Percentiles rank a stretch among this genome's conserved stretches.
Conservation (phyloP, 2,329 filamentous ascomycete species). For the Neonectria magnoliae region DNA sequence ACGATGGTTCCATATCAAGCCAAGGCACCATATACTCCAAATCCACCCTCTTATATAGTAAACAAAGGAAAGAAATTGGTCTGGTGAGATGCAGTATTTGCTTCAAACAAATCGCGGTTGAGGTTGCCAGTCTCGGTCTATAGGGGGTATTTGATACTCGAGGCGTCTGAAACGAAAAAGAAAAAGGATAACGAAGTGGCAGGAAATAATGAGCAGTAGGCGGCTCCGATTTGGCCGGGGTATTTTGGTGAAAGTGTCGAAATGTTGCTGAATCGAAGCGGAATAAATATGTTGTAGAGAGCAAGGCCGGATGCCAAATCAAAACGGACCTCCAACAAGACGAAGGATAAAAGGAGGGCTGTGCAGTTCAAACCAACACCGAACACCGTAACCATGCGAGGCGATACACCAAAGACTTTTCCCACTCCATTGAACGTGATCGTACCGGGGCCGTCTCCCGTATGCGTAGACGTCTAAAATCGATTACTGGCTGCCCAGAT, state of each 20-base stretch:
- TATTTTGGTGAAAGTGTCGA: slow-evolving; percentile 41
- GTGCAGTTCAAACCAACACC: slow-evolving; percentile 40
- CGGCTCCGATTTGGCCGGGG: slow-evolving; percentile 40
- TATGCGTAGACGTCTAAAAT: slow-evolving; percentile 54
- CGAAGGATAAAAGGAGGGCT: slow-evolving; percentile 30
- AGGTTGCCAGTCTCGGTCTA: slow-evolving; percentile 50
- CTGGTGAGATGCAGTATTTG: slow-evolving; percentile 41
- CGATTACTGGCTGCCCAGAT: slow-evolving; percentile 78
- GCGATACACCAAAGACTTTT: slow-evolving; percentile 41
- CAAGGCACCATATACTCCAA: slow-evolving; percentile 41
- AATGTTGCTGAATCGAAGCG: slow-evolving; percentile 41
- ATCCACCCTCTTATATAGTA: slow-evolving; percentile 39
- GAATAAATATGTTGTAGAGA: slow-evolving; percentile 42
- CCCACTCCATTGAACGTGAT: slow-evolving; percentile 40
- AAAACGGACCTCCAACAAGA: slow-evolving; percentile 37
- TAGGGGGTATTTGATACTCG: slow-evolving; percentile 51
- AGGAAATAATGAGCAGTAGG: slow-evolving; percentile 36
- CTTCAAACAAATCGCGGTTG: slow-evolving; percentile 44
- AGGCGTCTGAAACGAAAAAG: slow-evolving; percentile 42
- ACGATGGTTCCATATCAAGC: slow-evolving; percentile 36
- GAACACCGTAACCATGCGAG: slow-evolving; percentile 44
- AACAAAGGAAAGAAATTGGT: slow-evolving; percentile 47
- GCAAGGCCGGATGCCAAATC: slow-evolving; percentile 41
- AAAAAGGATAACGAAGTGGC: slow-evolving; percentile 35
- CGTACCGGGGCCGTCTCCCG: slow-evolving; percentile 25